Evolutionary conservation across 352 stramenopile genomes (phyloP), one percentile per base, ranked within the genome.

Genomic region (Peronosclerospora sorghi): DNA sequence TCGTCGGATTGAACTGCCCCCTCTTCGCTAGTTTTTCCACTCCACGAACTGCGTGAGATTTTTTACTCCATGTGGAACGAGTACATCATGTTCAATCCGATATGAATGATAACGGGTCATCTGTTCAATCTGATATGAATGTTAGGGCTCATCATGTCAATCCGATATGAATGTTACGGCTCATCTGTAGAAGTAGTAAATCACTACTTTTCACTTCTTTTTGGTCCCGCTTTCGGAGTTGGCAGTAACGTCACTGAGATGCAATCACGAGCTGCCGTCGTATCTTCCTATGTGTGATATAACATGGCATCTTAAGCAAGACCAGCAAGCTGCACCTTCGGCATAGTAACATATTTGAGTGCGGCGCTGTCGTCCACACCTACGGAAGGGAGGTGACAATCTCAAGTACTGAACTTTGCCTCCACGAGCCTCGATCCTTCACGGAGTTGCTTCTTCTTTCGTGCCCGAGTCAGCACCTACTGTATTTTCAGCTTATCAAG

Each of bases 341-440:
- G 39, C 56, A 80, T 69, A 9, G 13, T 32, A 30, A 68, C 32
- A 40, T 83, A 83, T 51, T 77, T 81, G 54, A 59, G 50, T 12
- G 47, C 51, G 13, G 73, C 64, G 4, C 54, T 48, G 19, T 79
- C 62, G 2, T 71, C 55, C 0, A 35, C 14, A 18, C 17, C 21
- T 2, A 86, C 59, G 3, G 57, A 39, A 8, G 38, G 12, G 51
- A 50, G 4, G 75, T 58, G 1, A 86, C 35, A 1, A 15, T 48
- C 38, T 69, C 57, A 80, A 81, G 43, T 63, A 81, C 17, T 28
- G 24, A 82, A 65, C 15, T 73, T 56, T 10, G 54, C 60, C 28
- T 65, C 48, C 7, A 64, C 45, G 17, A 69, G 41, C 21, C 21
- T 26, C 21, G 21, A 26, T 26, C 21, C 21, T 26, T 26, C 21